A percentile compares a stretch with the other conserved stretches of the same genome.
phyloP scores from a whole-genome alignment of 352 stramenopile species.

The Halophytophthora batemanensis region DNA sequence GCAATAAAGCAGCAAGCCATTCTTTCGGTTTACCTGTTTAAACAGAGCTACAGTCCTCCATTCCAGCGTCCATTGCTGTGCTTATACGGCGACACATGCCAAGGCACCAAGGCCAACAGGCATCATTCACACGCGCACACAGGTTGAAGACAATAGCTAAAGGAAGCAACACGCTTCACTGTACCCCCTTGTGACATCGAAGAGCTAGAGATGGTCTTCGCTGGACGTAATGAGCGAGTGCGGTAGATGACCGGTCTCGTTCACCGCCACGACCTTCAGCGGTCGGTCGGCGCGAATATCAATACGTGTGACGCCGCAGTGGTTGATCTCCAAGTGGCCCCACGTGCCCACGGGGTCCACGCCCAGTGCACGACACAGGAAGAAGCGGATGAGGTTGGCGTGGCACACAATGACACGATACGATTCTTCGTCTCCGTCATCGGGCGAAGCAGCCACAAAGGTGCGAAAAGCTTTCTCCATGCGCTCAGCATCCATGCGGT shows the following conservation, averaged over 20 bases:
- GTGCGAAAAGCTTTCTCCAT: slow-evolving; percentile 64
- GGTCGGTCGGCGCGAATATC: slow-evolving; percentile 71
- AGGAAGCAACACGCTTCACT: slow-evolving; percentile 9
- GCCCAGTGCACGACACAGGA: slow-evolving; percentile 62
- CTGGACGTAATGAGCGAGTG: slow-evolving; percentile 80
- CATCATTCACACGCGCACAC: no score
- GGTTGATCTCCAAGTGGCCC: slow-evolving; percentile 71
- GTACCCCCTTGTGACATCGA: slow-evolving; percentile 16
- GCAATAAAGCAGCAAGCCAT: slow-evolving; percentile 4
- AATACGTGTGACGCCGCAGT: slow-evolving; percentile 57
- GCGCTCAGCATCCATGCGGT: slow-evolving; percentile 42
- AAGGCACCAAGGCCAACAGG: no score
- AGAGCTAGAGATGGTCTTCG: slow-evolving; percentile 80
- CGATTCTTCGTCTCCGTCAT: slow-evolving; percentile 47
- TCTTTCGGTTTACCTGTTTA: neutral
- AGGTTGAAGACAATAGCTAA: slow-evolving; percentile 27
- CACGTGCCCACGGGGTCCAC: slow-evolving; percentile 62
- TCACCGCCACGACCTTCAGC: slow-evolving; percentile 62
- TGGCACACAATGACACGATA: slow-evolving; percentile 67
- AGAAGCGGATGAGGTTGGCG: slow-evolving; percentile 74
- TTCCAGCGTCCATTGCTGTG: no score
- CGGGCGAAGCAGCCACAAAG: slow-evolving; percentile 41
- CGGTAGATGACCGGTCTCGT: slow-evolving; percentile 62
- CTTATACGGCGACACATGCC: no score
- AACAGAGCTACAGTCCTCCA: slow-evolving; percentile 19